Base-by-base conservation (phyloP, 352 stramenopile genomes). In the Pythium insidiosum region DNA sequence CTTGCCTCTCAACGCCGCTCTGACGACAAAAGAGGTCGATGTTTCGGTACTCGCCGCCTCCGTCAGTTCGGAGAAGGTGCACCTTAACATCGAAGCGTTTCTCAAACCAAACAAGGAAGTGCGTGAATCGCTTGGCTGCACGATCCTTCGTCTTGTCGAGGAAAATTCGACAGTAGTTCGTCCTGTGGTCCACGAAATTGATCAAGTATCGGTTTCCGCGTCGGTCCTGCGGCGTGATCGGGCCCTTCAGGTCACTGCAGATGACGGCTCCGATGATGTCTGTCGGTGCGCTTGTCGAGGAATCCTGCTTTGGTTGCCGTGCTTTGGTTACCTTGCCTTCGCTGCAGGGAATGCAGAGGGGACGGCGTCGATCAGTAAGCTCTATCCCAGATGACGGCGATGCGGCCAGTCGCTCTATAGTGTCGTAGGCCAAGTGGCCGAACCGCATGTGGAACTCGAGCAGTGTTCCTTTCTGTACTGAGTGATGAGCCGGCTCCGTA, bases 361-460 rank as follows among this genome's bases (percentile, higher is more conserved):
- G 11, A 20, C 47, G 29, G 6, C 26, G 9, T 18, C 4, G 26
- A 30, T 47, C 40, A 16, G 47, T 49, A 10, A 47, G 38, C 18
- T 41, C 29, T 19, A 56, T 50, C 3, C 47, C 38, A 15, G 15
- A 42, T 11, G 6, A 16, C 10, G 26, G 39, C 6, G 39, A 26
- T 7, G 20, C 24, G 6, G 47, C 47, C 9, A 56, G 19, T 5
- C 34, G 16, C 20, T 50, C 39, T 5, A 56, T 38, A 6, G 36
- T 49, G 36, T 56, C 47, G 23, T 37, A 56, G 4, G 29, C 4
- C 3, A 49, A 13, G 31, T 56, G 47, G 11, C 38, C 47, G 6
- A 56, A 44, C 4, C 36, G 37, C 3, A n/a, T 1, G n/a, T 56
- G 38, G 28, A 50, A 43, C 18, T 53, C 12, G 15, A 36, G 22